A percentile compares a stretch with the other conserved stretches of the same genome.
phyloP scores from a whole-genome alignment of 805 yeast species.

The Blastobotrys parvus region DNA sequence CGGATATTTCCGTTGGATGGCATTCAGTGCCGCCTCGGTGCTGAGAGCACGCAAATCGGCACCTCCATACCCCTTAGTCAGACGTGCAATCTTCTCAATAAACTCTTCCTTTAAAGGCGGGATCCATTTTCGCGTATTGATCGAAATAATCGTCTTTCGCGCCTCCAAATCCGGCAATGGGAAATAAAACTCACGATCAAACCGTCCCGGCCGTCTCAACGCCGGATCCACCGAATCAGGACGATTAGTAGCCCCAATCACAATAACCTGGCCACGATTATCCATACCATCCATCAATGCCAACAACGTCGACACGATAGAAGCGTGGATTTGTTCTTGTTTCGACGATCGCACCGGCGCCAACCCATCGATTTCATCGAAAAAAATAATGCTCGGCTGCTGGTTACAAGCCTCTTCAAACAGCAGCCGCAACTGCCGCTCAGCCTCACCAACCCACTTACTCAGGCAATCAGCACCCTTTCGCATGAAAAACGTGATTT shows the following conservation, averaged over 20 bases:
- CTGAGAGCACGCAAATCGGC: constrained; percentile 92
- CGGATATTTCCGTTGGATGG: constrained; percentile 88
- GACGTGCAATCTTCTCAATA: constrained; percentile 55
- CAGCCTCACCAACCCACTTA: constrained; percentile 99
- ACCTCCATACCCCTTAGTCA: constrained; percentile 97
- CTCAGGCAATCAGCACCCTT: constrained; percentile 96
- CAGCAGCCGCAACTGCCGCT: constrained; percentile 78
- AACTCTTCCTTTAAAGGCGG: constrained; percentile 59
- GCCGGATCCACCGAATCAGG: constrained; percentile 99
- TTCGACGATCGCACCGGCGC: constrained; percentile 97
- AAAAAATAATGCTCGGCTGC: constrained; percentile 93
- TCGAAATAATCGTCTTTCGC: constrained; percentile 66
- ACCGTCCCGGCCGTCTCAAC: constrained; percentile 90
- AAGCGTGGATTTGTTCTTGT: constrained; percentile 97
- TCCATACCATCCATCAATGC: constrained; percentile 99
- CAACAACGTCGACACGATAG: constrained; percentile 87
- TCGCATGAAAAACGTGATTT: constrained; percentile 94
- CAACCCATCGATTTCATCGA: constrained; percentile 95
- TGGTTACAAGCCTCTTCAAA: constrained; percentile 95
- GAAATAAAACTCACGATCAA: constrained; percentile 93
- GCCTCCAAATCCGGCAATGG: constrained; percentile 82
- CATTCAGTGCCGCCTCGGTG: constrained; percentile 88
- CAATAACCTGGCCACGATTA: constrained; percentile 95
- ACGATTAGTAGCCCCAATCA: constrained; percentile 95
- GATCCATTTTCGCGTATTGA: constrained; percentile 85